Percentiles rank a stretch among this genome's conserved stretches.
phyloP scores from a whole-genome alignment of 768 basidiomycete genomes.

The Agaricus bisporus region DNA sequence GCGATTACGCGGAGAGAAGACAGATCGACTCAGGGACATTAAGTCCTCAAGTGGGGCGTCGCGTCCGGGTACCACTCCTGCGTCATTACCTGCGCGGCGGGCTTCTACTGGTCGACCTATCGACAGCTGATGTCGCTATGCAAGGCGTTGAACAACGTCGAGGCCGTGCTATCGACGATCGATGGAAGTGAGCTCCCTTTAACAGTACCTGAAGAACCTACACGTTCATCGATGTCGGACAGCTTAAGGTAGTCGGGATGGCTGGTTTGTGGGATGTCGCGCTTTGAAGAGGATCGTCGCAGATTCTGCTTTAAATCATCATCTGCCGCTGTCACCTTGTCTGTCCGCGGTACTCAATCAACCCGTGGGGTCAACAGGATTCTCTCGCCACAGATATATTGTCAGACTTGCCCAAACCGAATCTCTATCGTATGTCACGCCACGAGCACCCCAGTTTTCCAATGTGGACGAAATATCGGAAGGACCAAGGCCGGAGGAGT shows the following conservation, averaged over 20 bases:
- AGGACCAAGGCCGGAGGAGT: constrained; percentile 15
- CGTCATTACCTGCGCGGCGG: constrained; percentile 53
- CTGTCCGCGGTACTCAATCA: constrained; percentile 17
- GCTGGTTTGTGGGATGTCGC: constrained; percentile 67
- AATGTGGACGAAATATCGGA: constrained; percentile 63
- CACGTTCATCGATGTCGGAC: constrained; percentile 3
- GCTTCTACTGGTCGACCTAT: constrained; percentile 74
- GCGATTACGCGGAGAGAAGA: constrained; percentile 71
- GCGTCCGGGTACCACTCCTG: constrained; percentile 19
- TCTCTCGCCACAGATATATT: constrained; percentile 60
- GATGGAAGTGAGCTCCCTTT: constrained; percentile 13
- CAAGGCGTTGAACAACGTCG: constrained; percentile 61
- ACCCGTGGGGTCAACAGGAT: constrained; percentile 34
- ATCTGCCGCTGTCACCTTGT: not conserved
- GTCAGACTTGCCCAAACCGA: constrained; percentile 30
- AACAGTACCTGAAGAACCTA: constrained; percentile 22
- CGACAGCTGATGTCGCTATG: constrained; percentile 72
- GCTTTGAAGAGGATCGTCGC: constrained; percentile 50
- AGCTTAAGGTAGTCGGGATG: constrained; percentile 47
- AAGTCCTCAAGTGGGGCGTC: constrained; percentile 17
- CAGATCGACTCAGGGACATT: constrained; percentile 47
- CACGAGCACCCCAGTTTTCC: constrained; percentile 57
- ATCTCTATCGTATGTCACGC: constrained; percentile 20
- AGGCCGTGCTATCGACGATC: constrained; percentile 21
- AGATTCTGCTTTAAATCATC: constrained; percentile 9